Evolutionary conservation across 768 basidiomycete species (phyloP).

Genomic region (Suillus plorans): DNA sequence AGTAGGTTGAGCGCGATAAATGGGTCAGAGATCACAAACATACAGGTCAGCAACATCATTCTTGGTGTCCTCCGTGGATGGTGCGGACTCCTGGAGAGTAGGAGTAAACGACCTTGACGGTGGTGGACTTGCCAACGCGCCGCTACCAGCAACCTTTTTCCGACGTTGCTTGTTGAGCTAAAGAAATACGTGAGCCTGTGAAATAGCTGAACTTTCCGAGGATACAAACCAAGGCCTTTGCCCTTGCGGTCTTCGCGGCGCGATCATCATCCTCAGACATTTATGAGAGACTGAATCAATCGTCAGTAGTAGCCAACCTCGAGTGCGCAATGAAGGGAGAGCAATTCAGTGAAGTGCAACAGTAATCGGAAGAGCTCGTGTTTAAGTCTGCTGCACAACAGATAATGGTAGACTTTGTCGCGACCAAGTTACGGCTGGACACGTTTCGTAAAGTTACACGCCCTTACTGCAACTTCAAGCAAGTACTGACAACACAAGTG

Average conservation of each 20-base stretch:
- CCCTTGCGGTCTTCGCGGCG: conserved; percentile 79
- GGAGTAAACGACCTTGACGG: conserved; percentile 54
- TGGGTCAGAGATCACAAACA: conserved; percentile 32
- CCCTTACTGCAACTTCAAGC: neutral
- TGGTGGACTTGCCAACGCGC: conserved; percentile 42
- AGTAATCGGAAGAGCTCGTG: neutral
- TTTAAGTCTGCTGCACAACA: neutral
- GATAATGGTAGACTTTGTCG: neutral
- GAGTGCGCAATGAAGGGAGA: conserved; percentile 7
- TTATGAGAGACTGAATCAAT: conserved; percentile 19
- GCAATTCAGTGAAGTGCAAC: conserved; percentile 5
- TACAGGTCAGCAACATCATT: conserved; percentile 66
- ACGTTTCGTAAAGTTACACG: conserved; percentile 4
- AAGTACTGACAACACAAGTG: neutral
- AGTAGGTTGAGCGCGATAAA: conserved; percentile 4
- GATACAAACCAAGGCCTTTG: conserved; percentile 71
- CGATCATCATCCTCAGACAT: conserved; percentile 76
- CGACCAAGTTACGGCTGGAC: neutral
- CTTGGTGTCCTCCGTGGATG: conserved; percentile 40
- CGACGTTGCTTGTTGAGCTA: conserved; percentile 84
- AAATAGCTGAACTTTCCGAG: neutral
- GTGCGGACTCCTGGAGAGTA: conserved; percentile 40
- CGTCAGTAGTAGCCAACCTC: conserved; percentile 5
- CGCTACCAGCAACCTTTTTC: conserved; percentile 55
- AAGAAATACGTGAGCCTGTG: conserved; percentile 12